Base-by-base conservation (phyloP, 2,329 filamentous ascomycete species). In the Fusarium papillatum region DNA sequence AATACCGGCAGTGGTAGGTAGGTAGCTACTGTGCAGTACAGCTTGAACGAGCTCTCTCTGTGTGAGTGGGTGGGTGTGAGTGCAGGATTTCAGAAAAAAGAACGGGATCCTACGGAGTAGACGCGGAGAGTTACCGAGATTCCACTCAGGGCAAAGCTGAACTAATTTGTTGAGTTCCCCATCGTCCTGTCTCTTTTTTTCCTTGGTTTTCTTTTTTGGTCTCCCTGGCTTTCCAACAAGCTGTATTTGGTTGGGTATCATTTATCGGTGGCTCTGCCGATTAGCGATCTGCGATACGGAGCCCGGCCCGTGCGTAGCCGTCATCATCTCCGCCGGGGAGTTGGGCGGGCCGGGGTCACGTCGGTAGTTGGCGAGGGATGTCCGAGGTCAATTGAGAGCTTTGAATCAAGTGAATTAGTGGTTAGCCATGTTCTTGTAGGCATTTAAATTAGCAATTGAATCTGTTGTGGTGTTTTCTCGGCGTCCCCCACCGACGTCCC, bases 141-240 rank as follows among this genome's bases (percentile, higher is more conserved):
- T 59, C 22, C 24, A 16, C 9, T 41, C 46, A 38, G 61, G 39
- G 50, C 43, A 48, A 34, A 69, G 7, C 16, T 26, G 46, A 14
- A 26, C 41, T 43, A 71, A 73, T 76, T 73, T 75, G 73, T 75
- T 75, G 73, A 75, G 72, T 29, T 29, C 50, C 50, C 50, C 50
- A 55, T 55, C 50, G 13, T 55, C 50, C 1, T 7, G 29, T 34
- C 50, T 6, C 29, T 19, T 19, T 31, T 55, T 55, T 55, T n/a
- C 50, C 50, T 34, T 31, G 50, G 26, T 55, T 65, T 65, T 65
- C n/a, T 19, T 10, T 36, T 36, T 7, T 31, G 29, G 8, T 53
- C 34, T 43, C 38, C 64, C 53, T 59, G 41, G 64, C 16, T 66
- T 59, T 34, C 38, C 38, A 39, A 43, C 36, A 31, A 22, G n/a